Percentiles rank a stretch among this genome's conserved stretches.
phyloP scores from a whole-genome alignment of 2,329 filamentous ascomycete genomes.

The Fusarium keratoplasticum region DNA sequence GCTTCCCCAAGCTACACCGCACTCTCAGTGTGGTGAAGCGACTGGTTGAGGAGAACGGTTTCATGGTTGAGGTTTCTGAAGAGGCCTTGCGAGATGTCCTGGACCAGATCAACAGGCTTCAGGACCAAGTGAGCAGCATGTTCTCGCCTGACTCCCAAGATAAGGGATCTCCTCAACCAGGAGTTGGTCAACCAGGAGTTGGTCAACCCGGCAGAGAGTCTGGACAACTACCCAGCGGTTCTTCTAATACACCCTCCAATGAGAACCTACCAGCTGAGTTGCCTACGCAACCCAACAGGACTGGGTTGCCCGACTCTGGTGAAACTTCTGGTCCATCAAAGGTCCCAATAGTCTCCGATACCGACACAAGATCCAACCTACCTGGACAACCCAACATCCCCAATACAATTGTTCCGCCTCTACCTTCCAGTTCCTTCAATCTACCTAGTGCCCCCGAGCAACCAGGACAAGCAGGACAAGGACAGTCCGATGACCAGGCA shows the following conservation, averaged over 20 bases:
- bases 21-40: slow-evolving; percentile 32
- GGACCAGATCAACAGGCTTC: slow-evolving; percentile 43
- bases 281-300: slow-evolving; percentile 9
- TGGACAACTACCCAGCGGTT: slow-evolving; percentile 13
- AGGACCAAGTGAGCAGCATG: slow-evolving; percentile 45
- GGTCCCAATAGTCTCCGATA: not conserved
- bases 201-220: slow-evolving; percentile 24
- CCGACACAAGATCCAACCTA: not conserved
- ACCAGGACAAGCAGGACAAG: slow-evolving; percentile 1
- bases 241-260: slow-evolving; percentile 7
- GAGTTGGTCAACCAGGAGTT: slow-evolving; percentile 6
- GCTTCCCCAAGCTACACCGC: slow-evolving; percentile 21
- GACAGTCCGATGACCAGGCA: slow-evolving; percentile 3
- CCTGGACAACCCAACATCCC: not conserved
- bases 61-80: slow-evolving; percentile 42
- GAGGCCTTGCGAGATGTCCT: slow-evolving; percentile 43
- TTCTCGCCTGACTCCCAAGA: slow-evolving; percentile 33
- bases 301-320: not conserved
- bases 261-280: not conserved
- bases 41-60: slow-evolving; percentile 42
- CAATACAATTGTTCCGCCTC: not conserved
- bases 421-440: not conserved
- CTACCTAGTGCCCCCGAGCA: not conserved
- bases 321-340: not conserved
- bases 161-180: slow-evolving; percentile 8